Base-by-base conservation (phyloP, 1,284 basidiomycete species). In the Clitocybe nebularis region DNA sequence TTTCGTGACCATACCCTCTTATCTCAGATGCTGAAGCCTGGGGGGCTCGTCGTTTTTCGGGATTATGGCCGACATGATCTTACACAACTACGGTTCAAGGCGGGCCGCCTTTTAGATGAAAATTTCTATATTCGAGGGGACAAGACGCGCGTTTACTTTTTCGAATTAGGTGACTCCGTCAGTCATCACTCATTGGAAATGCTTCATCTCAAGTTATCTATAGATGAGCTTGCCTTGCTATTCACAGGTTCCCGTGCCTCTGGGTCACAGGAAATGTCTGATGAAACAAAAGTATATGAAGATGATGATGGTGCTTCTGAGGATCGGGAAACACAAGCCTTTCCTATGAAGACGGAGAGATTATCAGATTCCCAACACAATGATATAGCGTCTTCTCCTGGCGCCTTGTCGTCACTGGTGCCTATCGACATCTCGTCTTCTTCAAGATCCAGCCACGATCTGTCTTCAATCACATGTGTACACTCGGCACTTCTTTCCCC, bases 11-110 rank as follows among this genome's bases (percentile, higher is more conserved):
- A 22, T 13, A 30, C 5, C 17, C 34, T 17, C 41, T 5, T n/a
- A 39, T 6, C 3, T 19, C 37, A 93, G 84, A 85, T 95, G 55
- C 75, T 99, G 2, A 96, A 93, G 68, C 93, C 93, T 0, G 85
- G 83, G 9, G 95, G 96, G 1, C 64, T 82, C 2, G 73, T 96
- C 6, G 71, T 97, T 1, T 74, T 99, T 48, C 81, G 96, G 4
- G 96, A 99, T 62, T 99, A 99, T 58, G 96, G 93, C 0, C 78
- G 96, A 19, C 80, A 98, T 60, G 96, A 99, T 61, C 77, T 93
- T 39, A 89, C 93, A 1, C 95, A 99, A 64, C 70, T 99, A 17
- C 75, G 96, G 3, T 97, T 99, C 74, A 95, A 92, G 63, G 77
- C 79, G 13, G 82, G 87, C 1, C 75, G 96, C 21, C 74, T 99